Percentiles rank a stretch among this genome's conserved stretches.
These are phyloP conservation scores for Picea engelmannii DNA, from an alignment of 83 land plant genomes.

Conservation along the genomic window DNA sequence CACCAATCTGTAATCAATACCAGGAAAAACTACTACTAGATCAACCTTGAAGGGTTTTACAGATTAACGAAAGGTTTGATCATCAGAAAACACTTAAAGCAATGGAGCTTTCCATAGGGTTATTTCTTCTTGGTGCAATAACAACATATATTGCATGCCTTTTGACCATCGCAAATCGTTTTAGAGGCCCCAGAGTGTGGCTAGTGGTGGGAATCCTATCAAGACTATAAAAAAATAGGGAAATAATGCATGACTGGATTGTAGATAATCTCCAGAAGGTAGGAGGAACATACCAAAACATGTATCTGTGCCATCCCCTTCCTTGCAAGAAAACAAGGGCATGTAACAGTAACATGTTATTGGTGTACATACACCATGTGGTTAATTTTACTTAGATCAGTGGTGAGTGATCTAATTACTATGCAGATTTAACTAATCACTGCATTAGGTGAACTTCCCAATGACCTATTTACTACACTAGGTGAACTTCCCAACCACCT, in stretches of 20 bases:
- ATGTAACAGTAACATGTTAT: constrained; percentile 47
- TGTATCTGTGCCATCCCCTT: constrained; percentile 47
- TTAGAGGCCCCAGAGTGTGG: constrained; percentile 47
- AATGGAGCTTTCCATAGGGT: constrained; percentile 1
- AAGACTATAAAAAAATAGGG: constrained; percentile 29
- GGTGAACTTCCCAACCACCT: too few relatives aligned
- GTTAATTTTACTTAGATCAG: too few relatives aligned
- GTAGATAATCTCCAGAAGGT: constrained; percentile 41
- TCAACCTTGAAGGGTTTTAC: too few relatives aligned
- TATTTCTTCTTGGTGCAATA: constrained; percentile 27
- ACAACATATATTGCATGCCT: constrained; percentile 50
- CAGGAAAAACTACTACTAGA: too few relatives aligned
- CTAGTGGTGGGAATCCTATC: constrained; percentile 57
- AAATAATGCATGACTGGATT: constrained; percentile 62
- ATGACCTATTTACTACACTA: too few relatives aligned
- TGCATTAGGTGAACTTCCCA: too few relatives aligned
- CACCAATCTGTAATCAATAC: too few relatives aligned
- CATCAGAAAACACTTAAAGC: neutral
- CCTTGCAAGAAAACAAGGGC: constrained; percentile 43
- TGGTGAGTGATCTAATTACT: too few relatives aligned
- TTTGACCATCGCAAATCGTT: constrained; percentile 29
- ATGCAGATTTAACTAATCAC: too few relatives aligned
- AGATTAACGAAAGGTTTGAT: too few relatives aligned
- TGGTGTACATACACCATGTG: too few relatives aligned
- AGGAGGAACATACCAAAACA: constrained; percentile 54